These are phyloP conservation scores for Neurospora sp. DNA, from an alignment of 2,329 filamentous ascomycete species.

Conservation along the genomic window DNA sequence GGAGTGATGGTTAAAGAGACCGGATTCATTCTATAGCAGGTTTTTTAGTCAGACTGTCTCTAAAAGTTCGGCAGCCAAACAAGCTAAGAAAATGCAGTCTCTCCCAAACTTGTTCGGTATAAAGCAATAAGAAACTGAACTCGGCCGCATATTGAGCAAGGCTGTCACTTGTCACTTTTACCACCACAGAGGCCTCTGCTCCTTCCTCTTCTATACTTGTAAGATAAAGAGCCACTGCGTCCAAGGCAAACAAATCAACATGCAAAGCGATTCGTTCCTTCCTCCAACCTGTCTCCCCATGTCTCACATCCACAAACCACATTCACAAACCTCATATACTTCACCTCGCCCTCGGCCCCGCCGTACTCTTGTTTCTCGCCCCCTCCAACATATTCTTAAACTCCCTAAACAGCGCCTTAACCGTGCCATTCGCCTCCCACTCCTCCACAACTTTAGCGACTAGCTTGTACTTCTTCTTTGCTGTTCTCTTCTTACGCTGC, in stretches of 20 bases:
- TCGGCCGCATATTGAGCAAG: neutral
- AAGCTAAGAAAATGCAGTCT: neutral
- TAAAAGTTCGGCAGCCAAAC: neutral
- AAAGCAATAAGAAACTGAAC: neutral
- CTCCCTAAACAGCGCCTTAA: constrained; percentile 52
- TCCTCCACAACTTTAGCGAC: constrained; percentile 54
- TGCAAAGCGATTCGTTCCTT: neutral
- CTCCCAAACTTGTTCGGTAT: neutral
- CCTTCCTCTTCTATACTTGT: neutral
- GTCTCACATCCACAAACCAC: neutral
- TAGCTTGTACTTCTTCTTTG: constrained; percentile 45
- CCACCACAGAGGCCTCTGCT: neutral
- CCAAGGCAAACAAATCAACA: neutral
- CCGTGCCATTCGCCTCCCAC: constrained; percentile 51
- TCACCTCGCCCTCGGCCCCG: constrained; percentile 10
- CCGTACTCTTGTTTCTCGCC: constrained; percentile 39
- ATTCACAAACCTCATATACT: neutral
- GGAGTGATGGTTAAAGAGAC: neutral
- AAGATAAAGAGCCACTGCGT: neutral
- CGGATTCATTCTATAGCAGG: neutral
- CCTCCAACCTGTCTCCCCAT: neutral
- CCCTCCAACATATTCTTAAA: constrained; percentile 55
- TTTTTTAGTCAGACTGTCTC: neutral
- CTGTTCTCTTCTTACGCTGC: constrained; percentile 43
- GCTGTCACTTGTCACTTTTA: neutral